Conservation (phyloP, 371 early-diverging fungal genomes). For the Cokeromyces recurvatus region DNA sequence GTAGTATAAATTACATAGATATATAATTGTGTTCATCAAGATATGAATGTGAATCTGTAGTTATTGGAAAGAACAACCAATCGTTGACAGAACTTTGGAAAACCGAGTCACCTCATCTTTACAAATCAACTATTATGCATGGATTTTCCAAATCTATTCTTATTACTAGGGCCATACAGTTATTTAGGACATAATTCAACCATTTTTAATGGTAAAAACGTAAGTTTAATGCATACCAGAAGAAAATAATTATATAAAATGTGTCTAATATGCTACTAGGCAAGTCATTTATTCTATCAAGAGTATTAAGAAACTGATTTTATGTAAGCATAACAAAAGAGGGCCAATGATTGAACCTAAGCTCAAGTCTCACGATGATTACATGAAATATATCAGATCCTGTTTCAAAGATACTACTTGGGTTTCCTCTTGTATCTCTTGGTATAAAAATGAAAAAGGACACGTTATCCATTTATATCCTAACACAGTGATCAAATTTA, state of each 20-base stretch:
- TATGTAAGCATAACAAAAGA: constrained; percentile 1
- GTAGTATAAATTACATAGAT: too few species aligned
- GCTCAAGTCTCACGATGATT: constrained; percentile 12
- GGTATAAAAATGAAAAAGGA: constrained; percentile 15
- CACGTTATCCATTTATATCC: constrained; percentile 5
- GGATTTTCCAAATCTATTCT: constrained; percentile 40
- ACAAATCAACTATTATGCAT: constrained; percentile 20
- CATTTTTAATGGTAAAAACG: constrained; percentile 25
- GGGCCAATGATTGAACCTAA: constrained; percentile 15
- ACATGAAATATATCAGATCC: not conserved
- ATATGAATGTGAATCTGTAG: constrained; percentile 28
- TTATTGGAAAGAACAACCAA: constrained; percentile 14
- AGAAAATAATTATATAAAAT: constrained; percentile 12
- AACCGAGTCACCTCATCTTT: constrained; percentile 13
- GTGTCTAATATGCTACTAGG: too few species aligned
- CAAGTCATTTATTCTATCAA: too few species aligned
- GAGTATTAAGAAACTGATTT: too few species aligned
- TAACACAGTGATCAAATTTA: not conserved
- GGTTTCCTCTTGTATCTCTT: constrained; percentile 16
- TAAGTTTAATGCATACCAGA: too few species aligned
- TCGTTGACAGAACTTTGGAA: constrained; percentile 15
- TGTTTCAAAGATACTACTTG: constrained; percentile 16
- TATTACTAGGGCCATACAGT: constrained; percentile 35
- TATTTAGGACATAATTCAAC: constrained; percentile 34
- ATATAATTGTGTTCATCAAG: too few species aligned